Evolutionary conservation across 257 asterid genomes (phyloP).

Genomic region (Ehretia macrophylla): DNA sequence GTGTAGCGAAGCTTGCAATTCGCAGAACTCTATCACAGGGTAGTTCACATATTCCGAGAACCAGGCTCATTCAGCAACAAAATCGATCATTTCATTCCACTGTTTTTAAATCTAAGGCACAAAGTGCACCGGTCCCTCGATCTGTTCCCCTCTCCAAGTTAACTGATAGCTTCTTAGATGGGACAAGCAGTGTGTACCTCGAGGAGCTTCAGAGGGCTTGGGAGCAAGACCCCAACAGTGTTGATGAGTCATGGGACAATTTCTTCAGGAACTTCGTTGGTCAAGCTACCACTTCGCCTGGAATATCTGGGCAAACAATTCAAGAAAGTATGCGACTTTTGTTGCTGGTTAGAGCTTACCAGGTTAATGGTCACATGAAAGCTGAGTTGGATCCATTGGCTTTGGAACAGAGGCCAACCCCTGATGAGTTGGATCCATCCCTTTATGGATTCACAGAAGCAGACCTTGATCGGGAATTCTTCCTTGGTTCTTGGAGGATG

Average conservation of each 20-base stretch:
- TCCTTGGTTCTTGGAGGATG: constrained; percentile 93
- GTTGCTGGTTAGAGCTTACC: constrained; percentile 94
- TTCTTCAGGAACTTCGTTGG: constrained; percentile 94
- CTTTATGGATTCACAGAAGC: constrained; percentile 88
- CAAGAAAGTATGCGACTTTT: constrained; percentile 94
- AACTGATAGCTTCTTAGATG: constrained; percentile 94
- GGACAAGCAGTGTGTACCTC: constrained; percentile 93
- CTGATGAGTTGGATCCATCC: constrained; percentile 85
- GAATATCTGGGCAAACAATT: constrained; percentile 94
- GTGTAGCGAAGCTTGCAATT: constrained; percentile 68
- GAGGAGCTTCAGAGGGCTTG: constrained; percentile 98
- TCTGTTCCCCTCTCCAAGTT: constrained; percentile 88
- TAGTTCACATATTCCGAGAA: constrained; percentile 38
- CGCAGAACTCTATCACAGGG: constrained; percentile 55
- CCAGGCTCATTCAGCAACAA: constrained; percentile 35
- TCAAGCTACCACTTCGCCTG: constrained; percentile 85
- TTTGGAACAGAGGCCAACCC: constrained; percentile 69
- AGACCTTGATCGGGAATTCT: constrained; percentile 93
- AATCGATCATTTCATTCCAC: constrained; percentile 58
- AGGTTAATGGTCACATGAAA: constrained; percentile 95
- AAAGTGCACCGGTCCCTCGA: constrained; percentile 80
- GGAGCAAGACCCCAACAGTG: constrained; percentile 94
- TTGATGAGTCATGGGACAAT: constrained; percentile 98
- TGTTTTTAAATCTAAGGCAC: constrained; percentile 56
- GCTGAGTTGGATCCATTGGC: constrained; percentile 86